phyloP scores from a whole-genome alignment of 176 grass and related monocot genomes.

The Cenchrus fungigraminus region DNA sequence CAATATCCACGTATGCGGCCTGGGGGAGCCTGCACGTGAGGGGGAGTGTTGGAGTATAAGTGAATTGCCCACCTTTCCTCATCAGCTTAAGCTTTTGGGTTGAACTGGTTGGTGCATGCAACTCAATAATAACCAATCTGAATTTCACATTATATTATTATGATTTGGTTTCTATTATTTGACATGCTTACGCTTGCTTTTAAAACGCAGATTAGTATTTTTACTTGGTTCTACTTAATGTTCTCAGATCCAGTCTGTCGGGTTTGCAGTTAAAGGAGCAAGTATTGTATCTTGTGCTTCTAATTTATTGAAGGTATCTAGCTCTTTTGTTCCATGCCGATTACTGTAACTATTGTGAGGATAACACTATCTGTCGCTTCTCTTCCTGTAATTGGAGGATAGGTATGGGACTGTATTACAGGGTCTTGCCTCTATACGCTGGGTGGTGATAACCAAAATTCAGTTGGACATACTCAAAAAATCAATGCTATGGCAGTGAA shows the following conservation, averaged over 20 bases:
- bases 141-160: conserved; percentile 33
- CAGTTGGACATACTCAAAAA: conserved; percentile 75
- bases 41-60: too few relatives aligned
- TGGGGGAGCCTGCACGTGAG: too few relatives aligned
- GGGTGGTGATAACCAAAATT: conserved; percentile 68
- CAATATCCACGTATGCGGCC: too few relatives aligned
- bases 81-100: too few relatives aligned
- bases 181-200: conserved; percentile 23
- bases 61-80: too few relatives aligned
- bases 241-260: conserved; percentile 78
- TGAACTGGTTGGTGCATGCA: too few relatives aligned
- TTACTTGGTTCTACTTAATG: conserved; percentile 33
- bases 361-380: conserved; percentile 17
- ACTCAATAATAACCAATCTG: neutral
- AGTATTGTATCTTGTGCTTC: conserved; percentile 95
- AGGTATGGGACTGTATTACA: conserved; percentile 99
- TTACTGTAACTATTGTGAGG: conserved; percentile 19
- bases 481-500: conserved; percentile 98
- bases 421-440: conserved; percentile 97
- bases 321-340: conserved; percentile 27
- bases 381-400: conserved; percentile 40
- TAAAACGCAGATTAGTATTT: conserved; percentile 29
- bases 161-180: conserved; percentile 1
- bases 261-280: conserved; percentile 99
- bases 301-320: conserved; percentile 83